phyloP scores from a whole-genome alignment of 345 rosid genomes.

The Eucalyptus leucophloia region DNA sequence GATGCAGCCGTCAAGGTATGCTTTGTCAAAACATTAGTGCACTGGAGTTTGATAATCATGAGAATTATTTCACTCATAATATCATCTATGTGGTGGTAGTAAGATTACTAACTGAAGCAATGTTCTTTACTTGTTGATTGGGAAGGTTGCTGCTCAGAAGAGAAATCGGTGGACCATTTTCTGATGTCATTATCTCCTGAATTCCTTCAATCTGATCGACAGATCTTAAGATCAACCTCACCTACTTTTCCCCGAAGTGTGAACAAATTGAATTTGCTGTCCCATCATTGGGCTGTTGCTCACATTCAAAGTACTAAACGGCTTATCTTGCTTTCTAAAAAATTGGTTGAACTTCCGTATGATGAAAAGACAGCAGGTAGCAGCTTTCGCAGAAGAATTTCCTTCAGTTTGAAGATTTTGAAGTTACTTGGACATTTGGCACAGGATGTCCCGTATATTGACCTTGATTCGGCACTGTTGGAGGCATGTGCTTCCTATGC shows the following conservation, averaged over 20 bases:
- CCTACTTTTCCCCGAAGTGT: constrained; percentile 29
- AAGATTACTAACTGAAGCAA: not conserved
- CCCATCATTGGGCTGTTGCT: constrained; percentile 77
- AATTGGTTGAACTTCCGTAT: constrained; percentile 45
- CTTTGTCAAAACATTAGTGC: not conserved
- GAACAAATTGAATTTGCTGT: constrained; percentile 44
- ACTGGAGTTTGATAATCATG: not conserved
- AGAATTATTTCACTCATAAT: not conserved
- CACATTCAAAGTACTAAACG: constrained; percentile 51
- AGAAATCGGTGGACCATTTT: constrained; percentile 60
- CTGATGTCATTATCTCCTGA: constrained; percentile 63
- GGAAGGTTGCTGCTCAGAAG: constrained; percentile 66
- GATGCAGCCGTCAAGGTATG: constrained; percentile 68
- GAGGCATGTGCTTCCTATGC: constrained; percentile 59
- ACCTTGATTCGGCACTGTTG: constrained; percentile 45
- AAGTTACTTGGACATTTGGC: constrained; percentile 63
- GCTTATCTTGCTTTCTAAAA: constrained; percentile 46
- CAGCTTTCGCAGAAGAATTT: constrained; percentile 37
- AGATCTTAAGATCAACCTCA: constrained; percentile 20
- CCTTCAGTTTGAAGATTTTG: constrained; percentile 60
- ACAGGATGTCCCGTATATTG: constrained; percentile 48
- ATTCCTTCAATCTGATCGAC: constrained; percentile 43
- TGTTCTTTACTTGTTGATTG: not conserved
- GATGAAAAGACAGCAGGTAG: constrained; percentile 52
- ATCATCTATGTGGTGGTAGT: not conserved